These are phyloP conservation scores for Pseudomicrostroma phylloplanum DNA, from an alignment of 1,284 basidiomycete species.

Conservation along the genomic window DNA sequence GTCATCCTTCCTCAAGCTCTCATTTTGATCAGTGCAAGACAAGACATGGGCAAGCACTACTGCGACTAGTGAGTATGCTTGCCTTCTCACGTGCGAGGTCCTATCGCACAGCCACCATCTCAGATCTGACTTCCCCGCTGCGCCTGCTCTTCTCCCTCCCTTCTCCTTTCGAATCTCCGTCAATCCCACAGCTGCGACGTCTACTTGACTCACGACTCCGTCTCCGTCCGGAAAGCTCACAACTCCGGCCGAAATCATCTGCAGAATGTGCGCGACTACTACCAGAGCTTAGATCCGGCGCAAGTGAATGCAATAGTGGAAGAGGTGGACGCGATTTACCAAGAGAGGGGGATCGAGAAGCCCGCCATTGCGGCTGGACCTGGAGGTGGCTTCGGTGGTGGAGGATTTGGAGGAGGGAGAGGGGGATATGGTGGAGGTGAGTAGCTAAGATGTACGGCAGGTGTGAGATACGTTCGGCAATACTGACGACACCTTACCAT, in stretches of 20 bases:
- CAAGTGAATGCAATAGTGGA: constrained; percentile 94
- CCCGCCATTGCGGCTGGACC: constrained; percentile 2
- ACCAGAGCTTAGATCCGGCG: constrained; percentile 88
- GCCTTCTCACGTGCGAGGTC: neutral
- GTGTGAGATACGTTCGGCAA: neutral
- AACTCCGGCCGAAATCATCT: constrained; percentile 95
- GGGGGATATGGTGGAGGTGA: constrained; percentile 12
- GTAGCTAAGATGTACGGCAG: neutral
- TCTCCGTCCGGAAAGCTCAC: constrained; percentile 87
- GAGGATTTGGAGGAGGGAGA: neutral
- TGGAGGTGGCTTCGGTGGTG: constrained; percentile 6
- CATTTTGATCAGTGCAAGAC: too few species aligned
- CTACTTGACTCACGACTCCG: constrained; percentile 47
- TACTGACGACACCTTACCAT: neutral
- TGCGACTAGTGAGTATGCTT: constrained; percentile 19
- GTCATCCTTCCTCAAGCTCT: too few species aligned
- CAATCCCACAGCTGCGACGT: constrained; percentile 40
- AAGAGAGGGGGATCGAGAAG: constrained; percentile 52
- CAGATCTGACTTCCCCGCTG: too few species aligned
- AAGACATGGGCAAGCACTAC: constrained; percentile 44
- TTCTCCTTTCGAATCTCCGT: neutral
- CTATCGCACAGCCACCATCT: too few species aligned
- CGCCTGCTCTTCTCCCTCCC: neutral
- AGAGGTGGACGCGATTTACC: constrained; percentile 85
- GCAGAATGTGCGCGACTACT: constrained; percentile 93